A percentile compares a stretch with the other conserved stretches of the same genome.
These are phyloP conservation scores for Paragyromitra xinjiangensis DNA, from an alignment of 495 filamentous ascomycete genomes.

Conservation along the genomic window DNA sequence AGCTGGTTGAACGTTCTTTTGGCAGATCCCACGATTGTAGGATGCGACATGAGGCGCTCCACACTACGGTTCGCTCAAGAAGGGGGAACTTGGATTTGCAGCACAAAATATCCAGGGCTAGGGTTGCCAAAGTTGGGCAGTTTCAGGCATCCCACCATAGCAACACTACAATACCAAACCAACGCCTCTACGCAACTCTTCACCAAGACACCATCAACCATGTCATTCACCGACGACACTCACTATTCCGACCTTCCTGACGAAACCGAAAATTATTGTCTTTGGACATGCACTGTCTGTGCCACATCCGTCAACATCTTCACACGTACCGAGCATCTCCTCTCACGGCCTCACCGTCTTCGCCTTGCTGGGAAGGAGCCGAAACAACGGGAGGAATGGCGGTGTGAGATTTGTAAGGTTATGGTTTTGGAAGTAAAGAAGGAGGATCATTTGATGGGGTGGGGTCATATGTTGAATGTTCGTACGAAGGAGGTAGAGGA, in stretches of 20 bases:
- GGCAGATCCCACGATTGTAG: too few relatives aligned
- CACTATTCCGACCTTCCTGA: background rate
- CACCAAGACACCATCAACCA: background rate
- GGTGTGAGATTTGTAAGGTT: background rate
- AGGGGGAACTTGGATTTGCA: background rate
- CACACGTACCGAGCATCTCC: slow-evolving; percentile 3
- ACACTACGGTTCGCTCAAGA: too few relatives aligned
- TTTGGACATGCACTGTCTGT: slow-evolving; percentile 11
- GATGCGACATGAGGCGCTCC: too few relatives aligned
- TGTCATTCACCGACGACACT: background rate
- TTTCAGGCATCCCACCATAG: background rate
- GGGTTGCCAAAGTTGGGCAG: background rate
- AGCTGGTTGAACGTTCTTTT: too few relatives aligned
- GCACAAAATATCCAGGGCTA: background rate
- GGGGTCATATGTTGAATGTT: slow-evolving; percentile 3
- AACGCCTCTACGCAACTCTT: background rate
- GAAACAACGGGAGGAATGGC: background rate
- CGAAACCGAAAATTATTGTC: background rate
- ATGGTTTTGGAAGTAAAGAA: background rate
- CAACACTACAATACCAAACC: background rate
- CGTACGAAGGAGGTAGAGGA: background rate
- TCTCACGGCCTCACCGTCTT: background rate
- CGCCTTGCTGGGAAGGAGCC: background rate
- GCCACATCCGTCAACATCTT: slow-evolving; percentile 10
- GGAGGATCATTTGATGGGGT: background rate